Evolutionary conservation across 305 asterid genomes (phyloP), one percentile per base, ranked within the genome.

Genomic region (Fraxinus angustifolia): DNA sequence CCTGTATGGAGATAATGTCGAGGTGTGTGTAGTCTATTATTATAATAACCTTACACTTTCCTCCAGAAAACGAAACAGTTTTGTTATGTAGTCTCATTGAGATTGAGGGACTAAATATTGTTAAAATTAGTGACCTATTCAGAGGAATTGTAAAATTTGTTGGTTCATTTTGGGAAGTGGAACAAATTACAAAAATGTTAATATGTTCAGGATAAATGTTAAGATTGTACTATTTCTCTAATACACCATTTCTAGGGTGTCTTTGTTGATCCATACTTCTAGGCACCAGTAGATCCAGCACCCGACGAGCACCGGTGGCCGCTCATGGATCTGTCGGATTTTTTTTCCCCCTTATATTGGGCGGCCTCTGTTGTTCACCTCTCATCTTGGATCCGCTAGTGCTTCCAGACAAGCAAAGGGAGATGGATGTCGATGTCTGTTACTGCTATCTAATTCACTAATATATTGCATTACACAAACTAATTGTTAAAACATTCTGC

Each of bases 1-100:
- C 84, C 86, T 96, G 87, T 96, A 96, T 83, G 99, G 98, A 58
- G 98, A 94, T 85, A 96, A 96, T 82, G 99, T 94, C 73, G 98
- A 96, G 98, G 99, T 93, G 84, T 79, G 86, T 38, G 71, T 67
- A 36, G 67, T 73, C 83, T 83, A 48, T 28, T 23, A 34, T 34
- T 31, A 62, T 8, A 56, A 72, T 78, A 19, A 45, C 79, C 19
- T 83, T 71, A 0, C 50, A 5, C 16, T 73, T 73, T 67, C 79
- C 62, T 58, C 34, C 70, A 70, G 21, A 72, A 65, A 19, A 56
- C 81, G 77, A 16, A 31, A 50, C 2, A 6, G 76, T 56, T 68
- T 38, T 78, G 8, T 11, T 35, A 75, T 73, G 67, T 68, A 35
- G 11, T 35, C n/a, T 8, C 71, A 53, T 76, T 76, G 28, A 48